Percentiles rank a stretch among this genome's conserved stretches.
phyloP scores from a whole-genome alignment of 2,329 filamentous ascomycete genomes.

The Verticillium klebahnii region DNA sequence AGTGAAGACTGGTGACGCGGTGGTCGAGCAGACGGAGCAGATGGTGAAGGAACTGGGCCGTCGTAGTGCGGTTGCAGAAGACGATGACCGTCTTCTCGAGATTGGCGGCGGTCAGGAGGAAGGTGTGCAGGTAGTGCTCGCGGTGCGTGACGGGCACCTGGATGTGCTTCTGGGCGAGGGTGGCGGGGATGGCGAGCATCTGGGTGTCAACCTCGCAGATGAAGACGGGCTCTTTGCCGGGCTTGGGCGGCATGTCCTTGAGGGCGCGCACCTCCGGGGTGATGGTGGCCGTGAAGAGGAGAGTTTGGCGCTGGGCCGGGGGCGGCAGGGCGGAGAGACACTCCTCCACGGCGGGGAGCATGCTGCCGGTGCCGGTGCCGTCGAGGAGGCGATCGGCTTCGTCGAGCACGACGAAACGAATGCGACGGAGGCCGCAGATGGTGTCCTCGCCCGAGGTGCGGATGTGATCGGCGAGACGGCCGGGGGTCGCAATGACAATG shows the following conservation, averaged over 20 bases:
- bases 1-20: conserved; percentile 88
- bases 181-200: conserved; percentile 71
- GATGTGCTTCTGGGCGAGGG: conserved; percentile 78
- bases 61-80: conserved; percentile 89
- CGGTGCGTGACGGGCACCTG: conserved; percentile 88
- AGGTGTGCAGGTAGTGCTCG: conserved; percentile 88
- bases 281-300: conserved; percentile 93
- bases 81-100: conserved; percentile 75
- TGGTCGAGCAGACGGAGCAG: conserved; percentile 81
- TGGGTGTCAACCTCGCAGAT: conserved; percentile 83
- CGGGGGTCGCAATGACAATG: conserved; percentile 90
- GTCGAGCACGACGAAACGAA: conserved; percentile 85
- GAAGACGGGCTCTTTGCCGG: conserved; percentile 72
- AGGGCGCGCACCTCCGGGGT: conserved; percentile 87
- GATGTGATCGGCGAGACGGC: conserved; percentile 90
- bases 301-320: conserved; percentile 75
- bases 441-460: conserved; percentile 88
- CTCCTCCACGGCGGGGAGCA: conserved; percentile 91
- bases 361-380: conserved; percentile 69
- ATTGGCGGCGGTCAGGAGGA: conserved; percentile 77
- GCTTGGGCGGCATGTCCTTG: conserved; percentile 68
- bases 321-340: conserved; percentile 80
- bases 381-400: conserved; percentile 89
- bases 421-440: conserved; percentile 71
- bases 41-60: conserved; percentile 85